Conservation (phyloP, 2,329 filamentous ascomycete genomes). For the Pestalotiopsis sp. region DNA sequence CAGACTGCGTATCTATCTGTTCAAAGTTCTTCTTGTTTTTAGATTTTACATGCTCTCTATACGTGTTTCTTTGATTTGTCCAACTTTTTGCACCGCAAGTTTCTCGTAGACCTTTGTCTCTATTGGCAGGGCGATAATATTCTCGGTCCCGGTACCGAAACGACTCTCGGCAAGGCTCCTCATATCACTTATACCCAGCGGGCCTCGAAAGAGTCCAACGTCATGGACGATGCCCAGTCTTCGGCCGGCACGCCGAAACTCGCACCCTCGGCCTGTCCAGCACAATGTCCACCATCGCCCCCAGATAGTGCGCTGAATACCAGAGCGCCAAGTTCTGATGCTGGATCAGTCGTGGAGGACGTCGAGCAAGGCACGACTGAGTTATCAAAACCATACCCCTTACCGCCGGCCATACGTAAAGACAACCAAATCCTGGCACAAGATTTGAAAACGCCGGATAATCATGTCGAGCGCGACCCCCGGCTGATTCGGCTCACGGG, state of each 20-base stretch:
- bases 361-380: constrained; percentile 20
- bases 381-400: constrained; percentile 50
- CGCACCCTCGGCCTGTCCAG: background rate
- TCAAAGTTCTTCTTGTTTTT: background rate
- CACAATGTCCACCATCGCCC: constrained; percentile 8
- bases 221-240: background rate
- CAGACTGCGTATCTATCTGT: background rate
- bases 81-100: background rate
- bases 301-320: constrained; percentile 4
- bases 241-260: background rate
- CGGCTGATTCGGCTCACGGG: constrained; percentile 86
- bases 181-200: background rate
- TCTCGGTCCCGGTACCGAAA: background rate
- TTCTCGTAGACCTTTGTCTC: background rate
- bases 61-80: background rate
- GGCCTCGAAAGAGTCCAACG: background rate
- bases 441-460: constrained; percentile 83
- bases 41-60: background rate
- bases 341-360: constrained; percentile 10
- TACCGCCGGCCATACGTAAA: constrained; percentile 66
- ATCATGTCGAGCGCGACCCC: constrained; percentile 77
- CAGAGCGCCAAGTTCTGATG: constrained; percentile 7
- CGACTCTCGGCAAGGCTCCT: background rate
- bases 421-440: constrained; percentile 67
- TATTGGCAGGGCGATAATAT: background rate